Conservation (phyloP, 176 grass and related monocot species). For the Tillandsia leiboldiana region DNA sequence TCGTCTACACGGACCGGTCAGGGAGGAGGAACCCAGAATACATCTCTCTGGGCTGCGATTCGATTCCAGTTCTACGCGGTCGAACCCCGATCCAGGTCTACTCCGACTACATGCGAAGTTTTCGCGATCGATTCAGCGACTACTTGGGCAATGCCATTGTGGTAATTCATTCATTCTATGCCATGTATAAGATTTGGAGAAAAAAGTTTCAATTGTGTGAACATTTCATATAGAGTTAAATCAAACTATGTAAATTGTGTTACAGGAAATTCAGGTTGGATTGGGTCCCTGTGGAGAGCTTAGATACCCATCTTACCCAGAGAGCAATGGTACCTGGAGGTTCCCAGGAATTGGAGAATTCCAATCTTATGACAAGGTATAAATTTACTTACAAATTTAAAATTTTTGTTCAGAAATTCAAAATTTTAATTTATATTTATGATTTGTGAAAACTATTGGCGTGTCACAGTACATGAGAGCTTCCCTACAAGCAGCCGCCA, state of each 20-base stretch:
- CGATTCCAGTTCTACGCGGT: slow-evolving; percentile 66
- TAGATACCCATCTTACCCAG: slow-evolving; percentile 89
- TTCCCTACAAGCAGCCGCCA: slow-evolving; percentile 54
- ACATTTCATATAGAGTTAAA: neutral
- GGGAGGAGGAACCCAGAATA: slow-evolving; percentile 85
- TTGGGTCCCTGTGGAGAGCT: slow-evolving; percentile 95
- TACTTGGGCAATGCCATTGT: slow-evolving; percentile 68
- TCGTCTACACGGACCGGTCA: slow-evolving; percentile 80
- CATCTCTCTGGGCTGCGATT: slow-evolving; percentile 83
- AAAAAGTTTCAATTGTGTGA: too few species aligned
- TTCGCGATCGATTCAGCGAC: slow-evolving; percentile 52
- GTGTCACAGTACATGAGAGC: slow-evolving; percentile 71
- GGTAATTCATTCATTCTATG: slow-evolving; percentile 23
- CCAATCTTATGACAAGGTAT: slow-evolving; percentile 85
- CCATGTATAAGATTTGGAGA: too few species aligned
- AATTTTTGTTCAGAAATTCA: neutral
- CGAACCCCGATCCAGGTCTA: slow-evolving; percentile 90
- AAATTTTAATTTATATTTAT: neutral
- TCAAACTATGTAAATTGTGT: neutral
- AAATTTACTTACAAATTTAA: neutral
- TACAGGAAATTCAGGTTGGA: slow-evolving; percentile 91
- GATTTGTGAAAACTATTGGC: neutral
- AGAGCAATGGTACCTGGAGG: slow-evolving; percentile 87
- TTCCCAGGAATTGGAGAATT: slow-evolving; percentile 97
- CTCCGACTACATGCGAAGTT: slow-evolving; percentile 87